Evolutionary conservation across 2,329 filamentous ascomycete species (phyloP).

Genomic region (Exophiala sp.): DNA sequence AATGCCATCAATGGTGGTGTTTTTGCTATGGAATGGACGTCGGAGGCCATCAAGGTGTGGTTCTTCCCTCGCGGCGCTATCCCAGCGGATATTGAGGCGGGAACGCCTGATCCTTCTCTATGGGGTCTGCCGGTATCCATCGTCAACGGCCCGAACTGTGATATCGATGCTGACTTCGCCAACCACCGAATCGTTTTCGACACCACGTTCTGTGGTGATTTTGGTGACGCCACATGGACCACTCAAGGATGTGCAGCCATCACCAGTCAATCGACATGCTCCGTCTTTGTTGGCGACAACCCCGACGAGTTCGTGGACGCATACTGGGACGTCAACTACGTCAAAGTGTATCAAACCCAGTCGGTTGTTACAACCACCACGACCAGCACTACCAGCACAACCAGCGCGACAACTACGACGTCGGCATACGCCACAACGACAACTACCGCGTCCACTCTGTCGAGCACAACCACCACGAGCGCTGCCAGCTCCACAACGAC

Average conservation of each 20-base stretch:
- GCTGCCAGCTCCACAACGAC: background rate
- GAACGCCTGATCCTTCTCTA: slow-evolving; percentile 36
- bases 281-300: slow-evolving; percentile 64
- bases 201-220: slow-evolving; percentile 50
- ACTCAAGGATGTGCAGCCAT: slow-evolving; percentile 52
- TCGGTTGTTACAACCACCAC: slow-evolving; percentile 10
- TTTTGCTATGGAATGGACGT: slow-evolving; percentile 72
- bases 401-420: slow-evolving; percentile 4
- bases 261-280: slow-evolving; percentile 53
- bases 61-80: slow-evolving; percentile 44
- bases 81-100: slow-evolving; percentile 42
- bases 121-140: slow-evolving; percentile 46
- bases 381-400: slow-evolving; percentile 12
- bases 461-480: slow-evolving; percentile 1
- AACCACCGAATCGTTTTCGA: slow-evolving; percentile 45
- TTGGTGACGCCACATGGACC: slow-evolving; percentile 49
- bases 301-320: slow-evolving; percentile 61
- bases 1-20: slow-evolving; percentile 43
- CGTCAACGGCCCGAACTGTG: slow-evolving; percentile 35
- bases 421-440: slow-evolving; percentile 5
- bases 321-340: slow-evolving; percentile 67
- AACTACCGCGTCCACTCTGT: background rate
- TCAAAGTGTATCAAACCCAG: slow-evolving; percentile 53
- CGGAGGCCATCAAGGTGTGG: slow-evolving; percentile 65
- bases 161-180: slow-evolving; percentile 38